These are phyloP conservation scores for Vitis hybrid DNA, from an alignment of 177 flowering plant species.

Conservation along the genomic window DNA sequence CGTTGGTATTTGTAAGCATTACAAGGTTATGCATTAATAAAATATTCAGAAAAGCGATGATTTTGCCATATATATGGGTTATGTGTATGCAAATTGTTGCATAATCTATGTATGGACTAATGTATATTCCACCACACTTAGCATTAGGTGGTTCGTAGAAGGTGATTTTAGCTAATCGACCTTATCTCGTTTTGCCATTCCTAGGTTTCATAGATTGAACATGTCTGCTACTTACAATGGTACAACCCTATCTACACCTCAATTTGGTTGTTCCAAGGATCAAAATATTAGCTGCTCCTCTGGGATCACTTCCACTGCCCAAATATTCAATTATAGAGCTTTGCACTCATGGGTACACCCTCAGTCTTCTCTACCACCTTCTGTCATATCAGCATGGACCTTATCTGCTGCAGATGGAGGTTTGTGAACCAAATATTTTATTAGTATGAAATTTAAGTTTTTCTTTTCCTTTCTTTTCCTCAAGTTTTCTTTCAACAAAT, in stretches of 20 bases:
- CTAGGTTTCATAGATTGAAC: slow-evolving; percentile 72
- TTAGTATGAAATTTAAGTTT: neutral
- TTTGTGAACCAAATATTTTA: slow-evolving; percentile 25
- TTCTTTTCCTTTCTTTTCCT: neutral
- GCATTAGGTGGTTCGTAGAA: no score
- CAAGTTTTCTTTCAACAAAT: no score
- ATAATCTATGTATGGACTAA: no score
- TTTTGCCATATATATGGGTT: no score
- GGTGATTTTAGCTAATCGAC: no score
- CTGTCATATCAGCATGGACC: slow-evolving; percentile 65
- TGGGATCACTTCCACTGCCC: slow-evolving; percentile 22
- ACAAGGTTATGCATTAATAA: no score
- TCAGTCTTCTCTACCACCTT: slow-evolving; percentile 73
- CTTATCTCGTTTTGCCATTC: slow-evolving; percentile 8
- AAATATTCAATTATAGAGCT: slow-evolving; percentile 31
- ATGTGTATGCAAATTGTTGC: no score
- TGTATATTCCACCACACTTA: no score
- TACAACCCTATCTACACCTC: slow-evolving; percentile 28
- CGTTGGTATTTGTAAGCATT: no score
- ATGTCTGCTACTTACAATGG: slow-evolving; percentile 38
- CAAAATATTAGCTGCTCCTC: slow-evolving; percentile 17
- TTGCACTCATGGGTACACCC: slow-evolving; percentile 88
- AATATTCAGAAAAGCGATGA: no score
- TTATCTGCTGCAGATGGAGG: slow-evolving; percentile 66
- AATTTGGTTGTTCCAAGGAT: slow-evolving; percentile 20